These are phyloP conservation scores for Torulaspora pretoriensis DNA, from an alignment of 1,139 yeast species.

Conservation along the genomic window DNA sequence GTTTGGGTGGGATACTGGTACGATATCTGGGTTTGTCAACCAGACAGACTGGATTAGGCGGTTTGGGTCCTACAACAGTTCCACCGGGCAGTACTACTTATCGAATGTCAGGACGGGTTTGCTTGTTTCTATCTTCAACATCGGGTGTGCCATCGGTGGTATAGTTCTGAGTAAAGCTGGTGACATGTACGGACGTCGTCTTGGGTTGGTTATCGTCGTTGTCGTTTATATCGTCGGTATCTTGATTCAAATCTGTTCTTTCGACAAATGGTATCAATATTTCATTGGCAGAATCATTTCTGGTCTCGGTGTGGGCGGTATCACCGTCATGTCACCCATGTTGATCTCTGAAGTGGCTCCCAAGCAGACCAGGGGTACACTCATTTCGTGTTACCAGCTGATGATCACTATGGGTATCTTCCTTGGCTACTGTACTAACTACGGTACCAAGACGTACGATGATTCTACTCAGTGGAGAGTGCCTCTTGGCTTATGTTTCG, in stretches of 20 bases:
- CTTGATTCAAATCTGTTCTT: slow-evolving; percentile 58
- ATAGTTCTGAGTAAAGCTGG: slow-evolving; percentile 50
- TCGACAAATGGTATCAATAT: slow-evolving; percentile 49
- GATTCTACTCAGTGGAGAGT: slow-evolving; percentile 60
- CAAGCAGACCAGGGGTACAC: slow-evolving; percentile 64
- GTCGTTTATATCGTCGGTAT: slow-evolving; percentile 59
- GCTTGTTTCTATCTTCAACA: slow-evolving; percentile 61
- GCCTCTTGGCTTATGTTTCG: slow-evolving; percentile 52
- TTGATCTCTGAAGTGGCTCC: slow-evolving; percentile 67
- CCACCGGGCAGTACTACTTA: slow-evolving; percentile 39
- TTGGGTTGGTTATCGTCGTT: slow-evolving; percentile 53
- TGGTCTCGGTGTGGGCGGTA: slow-evolving; percentile 64
- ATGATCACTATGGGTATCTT: slow-evolving; percentile 63
- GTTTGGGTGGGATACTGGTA: slow-evolving; percentile 77
- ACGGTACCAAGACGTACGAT: slow-evolving; percentile 49
- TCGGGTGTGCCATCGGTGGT: slow-evolving; percentile 67
- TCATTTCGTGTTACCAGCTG: slow-evolving; percentile 61
- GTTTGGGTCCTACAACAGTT: slow-evolving; percentile 41
- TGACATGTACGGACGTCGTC: slow-evolving; percentile 60
- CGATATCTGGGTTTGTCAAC: slow-evolving; percentile 71
- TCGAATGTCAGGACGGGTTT: slow-evolving; percentile 55
- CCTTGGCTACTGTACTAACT: slow-evolving; percentile 60
- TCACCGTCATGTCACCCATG: slow-evolving; percentile 60
- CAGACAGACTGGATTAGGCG: slow-evolving; percentile 58
- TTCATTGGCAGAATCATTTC: slow-evolving; percentile 62